phyloP scores from a whole-genome alignment of 1,284 basidiomycete genomes.

The Cryptococcus sp. region DNA sequence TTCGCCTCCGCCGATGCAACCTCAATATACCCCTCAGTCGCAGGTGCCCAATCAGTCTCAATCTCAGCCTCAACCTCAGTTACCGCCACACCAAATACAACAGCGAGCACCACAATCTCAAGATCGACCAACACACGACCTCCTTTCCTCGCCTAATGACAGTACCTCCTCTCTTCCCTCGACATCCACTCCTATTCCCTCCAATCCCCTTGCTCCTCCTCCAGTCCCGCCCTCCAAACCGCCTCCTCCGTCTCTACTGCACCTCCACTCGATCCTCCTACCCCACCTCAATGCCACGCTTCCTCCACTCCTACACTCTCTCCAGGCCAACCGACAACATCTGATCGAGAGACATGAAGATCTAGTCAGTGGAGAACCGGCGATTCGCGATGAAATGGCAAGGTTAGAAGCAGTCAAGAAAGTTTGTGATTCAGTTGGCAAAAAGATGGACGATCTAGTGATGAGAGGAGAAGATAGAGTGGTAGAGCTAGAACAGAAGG shows the following conservation, averaged over 20 bases:
- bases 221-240: constrained; percentile 79
- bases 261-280: constrained; percentile 75
- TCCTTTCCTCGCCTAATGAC: constrained; percentile 31
- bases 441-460: constrained; percentile 62
- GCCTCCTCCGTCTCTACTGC: constrained; percentile 64
- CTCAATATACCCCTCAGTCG: neutral
- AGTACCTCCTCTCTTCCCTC: constrained; percentile 33
- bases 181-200: neutral
- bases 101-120: neutral
- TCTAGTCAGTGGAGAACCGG: constrained; percentile 81
- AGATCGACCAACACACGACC: constrained; percentile 22
- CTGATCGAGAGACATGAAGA: constrained; percentile 75
- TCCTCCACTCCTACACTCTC: constrained; percentile 59
- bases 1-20: neutral
- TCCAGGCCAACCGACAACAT: constrained; percentile 66
- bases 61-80: neutral
- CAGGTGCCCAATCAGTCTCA: neutral
- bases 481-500: constrained; percentile 28
- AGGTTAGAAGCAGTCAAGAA: constrained; percentile 91
- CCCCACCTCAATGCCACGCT: constrained; percentile 68
- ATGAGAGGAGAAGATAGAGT: constrained; percentile 66
- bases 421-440: constrained; percentile 75
- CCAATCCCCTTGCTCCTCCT: constrained; percentile 50
- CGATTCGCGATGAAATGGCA: constrained; percentile 91
- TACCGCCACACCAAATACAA: neutral